Evolutionary conservation across 1,284 basidiomycete genomes (phyloP).

Genomic region (Phellopilus nigrolimitatus): DNA sequence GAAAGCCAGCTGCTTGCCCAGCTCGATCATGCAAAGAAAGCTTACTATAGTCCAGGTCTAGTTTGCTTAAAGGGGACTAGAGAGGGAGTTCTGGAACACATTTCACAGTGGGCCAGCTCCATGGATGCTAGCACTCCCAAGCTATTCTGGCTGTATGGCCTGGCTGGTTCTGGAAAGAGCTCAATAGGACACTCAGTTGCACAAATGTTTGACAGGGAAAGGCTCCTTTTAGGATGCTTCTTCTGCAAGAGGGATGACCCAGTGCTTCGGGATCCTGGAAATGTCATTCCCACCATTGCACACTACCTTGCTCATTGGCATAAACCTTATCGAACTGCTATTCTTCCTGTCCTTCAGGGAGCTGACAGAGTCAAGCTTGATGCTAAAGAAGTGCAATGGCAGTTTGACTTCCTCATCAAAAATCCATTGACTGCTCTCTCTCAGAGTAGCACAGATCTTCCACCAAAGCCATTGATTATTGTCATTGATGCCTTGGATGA

Average conservation of each 20-base stretch:
- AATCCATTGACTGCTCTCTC: not conserved
- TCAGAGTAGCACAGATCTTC: too few relatives aligned
- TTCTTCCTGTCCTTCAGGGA: not conserved
- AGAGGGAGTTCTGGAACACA: not conserved
- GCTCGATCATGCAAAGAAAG: not conserved
- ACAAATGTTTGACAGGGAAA: not conserved
- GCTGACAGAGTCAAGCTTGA: not conserved
- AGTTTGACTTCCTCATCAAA: slow-evolving; percentile 7
- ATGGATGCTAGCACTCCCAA: not conserved
- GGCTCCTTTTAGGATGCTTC: slow-evolving; percentile 7
- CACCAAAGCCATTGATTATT: slow-evolving; percentile 6
- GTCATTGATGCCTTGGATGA: slow-evolving; percentile 20
- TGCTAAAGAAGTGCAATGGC: not conserved
- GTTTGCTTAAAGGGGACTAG: not conserved
- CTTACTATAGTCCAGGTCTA: not conserved
- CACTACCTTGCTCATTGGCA: slow-evolving; percentile 6
- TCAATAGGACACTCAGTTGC: slow-evolving; percentile 8
- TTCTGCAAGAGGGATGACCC: slow-evolving; percentile 14
- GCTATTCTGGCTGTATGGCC: slow-evolving; percentile 3
- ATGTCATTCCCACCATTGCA: slow-evolving; percentile 4
- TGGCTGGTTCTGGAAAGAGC: slow-evolving; percentile 16
- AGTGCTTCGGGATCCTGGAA: not conserved
- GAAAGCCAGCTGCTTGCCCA: not conserved
- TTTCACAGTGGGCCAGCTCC: not conserved
- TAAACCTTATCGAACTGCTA: not conserved